A percentile compares a stretch with the other conserved stretches of the same genome.
phyloP scores from a whole-genome alignment of 495 filamentous ascomycete genomes.

The Neurospora sp. region DNA sequence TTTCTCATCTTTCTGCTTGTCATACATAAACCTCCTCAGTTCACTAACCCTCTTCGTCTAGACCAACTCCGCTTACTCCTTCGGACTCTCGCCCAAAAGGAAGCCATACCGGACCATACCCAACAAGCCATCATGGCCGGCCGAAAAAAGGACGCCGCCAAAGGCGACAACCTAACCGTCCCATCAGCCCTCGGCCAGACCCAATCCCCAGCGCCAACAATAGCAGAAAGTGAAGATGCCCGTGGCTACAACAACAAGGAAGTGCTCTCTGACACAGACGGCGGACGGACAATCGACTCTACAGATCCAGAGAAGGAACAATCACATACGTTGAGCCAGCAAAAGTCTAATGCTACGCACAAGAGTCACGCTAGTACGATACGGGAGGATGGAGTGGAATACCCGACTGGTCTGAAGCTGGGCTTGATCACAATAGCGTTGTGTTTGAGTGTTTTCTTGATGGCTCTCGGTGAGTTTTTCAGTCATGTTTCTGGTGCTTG shows the following conservation, averaged over 20 bases:
- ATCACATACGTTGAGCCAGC: not conserved
- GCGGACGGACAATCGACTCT: not conserved
- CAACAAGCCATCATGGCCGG: not conserved
- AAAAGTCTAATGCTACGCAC: not conserved
- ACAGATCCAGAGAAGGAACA: not conserved
- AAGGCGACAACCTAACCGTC: not conserved
- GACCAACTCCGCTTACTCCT: not conserved
- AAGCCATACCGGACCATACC: not conserved
- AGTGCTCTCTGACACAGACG: not conserved
- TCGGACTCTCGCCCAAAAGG: not conserved
- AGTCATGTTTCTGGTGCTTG: not conserved
- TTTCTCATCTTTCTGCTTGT: not conserved
- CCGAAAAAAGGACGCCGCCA: not conserved
- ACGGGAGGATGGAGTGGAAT: constrained; percentile 34
- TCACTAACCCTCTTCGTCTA: not conserved
- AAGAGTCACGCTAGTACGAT: constrained; percentile 8
- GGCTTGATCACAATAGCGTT: constrained; percentile 38
- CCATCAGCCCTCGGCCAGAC: not conserved
- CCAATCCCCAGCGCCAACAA: not conserved
- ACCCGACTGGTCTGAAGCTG: constrained; percentile 39
- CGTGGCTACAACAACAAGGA: not conserved
- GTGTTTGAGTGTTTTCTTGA: constrained; percentile 45
- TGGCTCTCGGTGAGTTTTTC: constrained; percentile 34
- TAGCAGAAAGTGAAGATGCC: not conserved
- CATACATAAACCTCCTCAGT: not conserved